Evolutionary conservation across 805 yeast genomes (phyloP).

Genomic region (Novakomyces olei): DNA sequence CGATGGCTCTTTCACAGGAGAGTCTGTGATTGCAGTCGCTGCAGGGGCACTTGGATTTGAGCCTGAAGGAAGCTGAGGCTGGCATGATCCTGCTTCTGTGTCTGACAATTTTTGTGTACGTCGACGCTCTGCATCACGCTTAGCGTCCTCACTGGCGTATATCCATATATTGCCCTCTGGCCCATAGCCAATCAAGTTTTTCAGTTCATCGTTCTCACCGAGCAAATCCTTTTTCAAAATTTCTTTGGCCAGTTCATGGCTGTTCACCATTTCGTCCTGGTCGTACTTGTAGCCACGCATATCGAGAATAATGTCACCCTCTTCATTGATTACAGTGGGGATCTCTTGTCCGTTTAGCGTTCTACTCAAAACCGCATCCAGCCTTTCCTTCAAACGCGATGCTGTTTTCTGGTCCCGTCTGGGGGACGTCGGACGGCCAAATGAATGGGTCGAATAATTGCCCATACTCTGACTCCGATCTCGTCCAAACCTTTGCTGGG

Average conservation of each 20-base stretch:
- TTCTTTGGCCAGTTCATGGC: slow-evolving; percentile 54
- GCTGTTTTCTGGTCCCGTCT: no score
- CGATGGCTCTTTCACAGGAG: no score
- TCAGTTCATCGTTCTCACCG: slow-evolving; percentile 28
- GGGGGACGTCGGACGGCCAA: no score
- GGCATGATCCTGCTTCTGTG: neutral
- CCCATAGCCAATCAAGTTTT: slow-evolving; percentile 14
- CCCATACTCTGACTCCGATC: slow-evolving; percentile 3
- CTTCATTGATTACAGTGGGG: slow-evolving; percentile 67
- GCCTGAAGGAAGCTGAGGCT: neutral
- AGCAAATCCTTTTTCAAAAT: slow-evolving; percentile 55
- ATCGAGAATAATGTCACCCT: slow-evolving; percentile 77
- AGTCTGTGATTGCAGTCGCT: no score
- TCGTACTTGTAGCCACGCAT: slow-evolving; percentile 91
- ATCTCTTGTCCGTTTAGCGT: slow-evolving; percentile 33
- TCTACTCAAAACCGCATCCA: no score
- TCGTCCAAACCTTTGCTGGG: no score
- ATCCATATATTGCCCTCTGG: slow-evolving; percentile 17
- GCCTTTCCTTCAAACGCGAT: no score
- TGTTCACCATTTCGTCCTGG: slow-evolving; percentile 48
- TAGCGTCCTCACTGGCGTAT: slow-evolving; percentile 11
- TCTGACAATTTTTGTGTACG: neutral
- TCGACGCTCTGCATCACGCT: slow-evolving; percentile 10
- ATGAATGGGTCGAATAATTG: no score
- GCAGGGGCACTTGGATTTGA: neutral